phyloP scores from a whole-genome alignment of 2,329 filamentous ascomycete genomes.

The Penicillium sp. region DNA sequence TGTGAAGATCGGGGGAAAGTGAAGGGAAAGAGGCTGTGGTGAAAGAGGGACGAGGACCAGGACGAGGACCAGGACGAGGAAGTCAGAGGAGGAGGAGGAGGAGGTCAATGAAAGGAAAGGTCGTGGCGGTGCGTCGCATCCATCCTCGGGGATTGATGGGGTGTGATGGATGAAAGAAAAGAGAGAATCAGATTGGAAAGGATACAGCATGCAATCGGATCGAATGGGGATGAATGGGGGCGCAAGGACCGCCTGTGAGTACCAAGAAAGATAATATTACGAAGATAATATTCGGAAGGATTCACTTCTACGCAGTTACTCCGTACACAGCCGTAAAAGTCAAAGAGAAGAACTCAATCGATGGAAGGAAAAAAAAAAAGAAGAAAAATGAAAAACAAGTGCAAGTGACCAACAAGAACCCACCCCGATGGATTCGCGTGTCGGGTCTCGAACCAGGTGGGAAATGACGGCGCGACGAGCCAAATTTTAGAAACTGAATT shows the following conservation, averaged over 20 bases:
- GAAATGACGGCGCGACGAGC: constrained; percentile 13
- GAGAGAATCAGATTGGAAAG: background rate
- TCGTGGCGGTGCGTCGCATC: constrained; percentile 3
- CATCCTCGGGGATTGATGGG: background rate
- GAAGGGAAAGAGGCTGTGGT: background rate
- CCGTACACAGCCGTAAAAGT: background rate
- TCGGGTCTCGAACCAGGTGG: constrained; percentile 26
- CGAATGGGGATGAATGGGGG: background rate
- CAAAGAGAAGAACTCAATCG: background rate
- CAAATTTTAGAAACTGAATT: background rate
- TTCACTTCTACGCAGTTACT: background rate
- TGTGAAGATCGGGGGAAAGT: background rate
- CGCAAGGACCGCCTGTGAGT: background rate
- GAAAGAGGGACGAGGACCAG: background rate
- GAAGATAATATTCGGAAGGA: background rate
- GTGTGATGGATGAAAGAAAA: background rate
- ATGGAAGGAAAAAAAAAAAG: background rate
- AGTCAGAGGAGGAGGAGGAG: background rate
- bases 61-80: background rate
- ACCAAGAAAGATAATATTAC: background rate
- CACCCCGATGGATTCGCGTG: constrained; percentile 9
- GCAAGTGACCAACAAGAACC: background rate
- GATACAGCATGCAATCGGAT: background rate
- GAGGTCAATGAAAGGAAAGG: constrained; percentile 2
- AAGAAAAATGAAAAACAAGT: background rate